Base-by-base conservation (phyloP, 192 early-diverging fungal species). In the Funneliformis mosseae region DNA sequence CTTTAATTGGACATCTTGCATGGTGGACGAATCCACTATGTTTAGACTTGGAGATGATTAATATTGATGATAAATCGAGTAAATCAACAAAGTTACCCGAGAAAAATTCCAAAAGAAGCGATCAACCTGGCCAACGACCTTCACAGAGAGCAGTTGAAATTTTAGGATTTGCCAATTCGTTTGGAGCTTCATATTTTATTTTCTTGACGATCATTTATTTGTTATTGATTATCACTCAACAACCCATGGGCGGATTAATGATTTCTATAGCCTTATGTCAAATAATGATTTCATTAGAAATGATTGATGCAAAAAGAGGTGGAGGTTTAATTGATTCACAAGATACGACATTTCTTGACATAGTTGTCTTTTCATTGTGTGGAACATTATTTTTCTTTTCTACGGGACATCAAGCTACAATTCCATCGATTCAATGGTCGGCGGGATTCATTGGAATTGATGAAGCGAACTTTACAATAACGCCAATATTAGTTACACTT, bases 341-440 rank as follows among this genome's bases (percentile, higher is more conserved):
- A 70, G 11, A 14, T 80, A 76, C 74, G 80, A 63, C 25, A 77
- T 79, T 92, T 41, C 50, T 89, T 46, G 85, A 87, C 1, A 77
- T 87, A 60, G 81, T 86, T 0, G 64, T 91, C 45, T 78, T 90
- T 62, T 85, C 90, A 7, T 79, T 92, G 18, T 82, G 93, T 68
- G 80, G 88, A 10, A 90, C 88, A 63, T 85, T 88, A 27, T 84
- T 89, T 11, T 99, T 94, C 81, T 99, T 98, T 87, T 85, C 92
- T 12, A 97, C 97, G 2, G 96, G 95, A 11, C 98, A 99, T 82
- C 98, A 99, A 84, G 90, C 92, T 70, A 96, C 92, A 7, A 85
- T 98, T 66, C 88, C 94, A 9, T 93, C 94, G n/a, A 91, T 98
- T 11, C 96, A 97, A 78, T 98, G 95, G 95, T 91, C 92, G 28